Evolutionary conservation across 2,329 filamentous ascomycete genomes (phyloP).

Genomic region (Byssochlamys sp.): DNA sequence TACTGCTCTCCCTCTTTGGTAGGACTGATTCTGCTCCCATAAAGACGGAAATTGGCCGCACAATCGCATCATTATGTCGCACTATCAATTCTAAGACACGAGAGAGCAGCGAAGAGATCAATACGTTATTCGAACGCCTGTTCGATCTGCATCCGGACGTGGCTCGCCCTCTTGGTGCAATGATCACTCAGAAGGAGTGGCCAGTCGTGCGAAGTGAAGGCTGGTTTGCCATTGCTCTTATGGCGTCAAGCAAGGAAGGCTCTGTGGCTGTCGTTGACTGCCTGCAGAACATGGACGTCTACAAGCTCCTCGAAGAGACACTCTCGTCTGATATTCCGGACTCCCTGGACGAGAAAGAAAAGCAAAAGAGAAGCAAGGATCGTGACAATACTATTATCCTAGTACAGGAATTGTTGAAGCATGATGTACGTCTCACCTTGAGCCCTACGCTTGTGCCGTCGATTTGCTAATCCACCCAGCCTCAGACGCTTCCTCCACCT

Average conservation of each 20-base stretch:
- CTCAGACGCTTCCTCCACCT: slow-evolving; percentile 17
- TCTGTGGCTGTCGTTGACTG: slow-evolving; percentile 24
- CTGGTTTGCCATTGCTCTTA: slow-evolving; percentile 41
- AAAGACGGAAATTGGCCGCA: slow-evolving; percentile 40
- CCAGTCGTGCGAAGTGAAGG: slow-evolving; percentile 41
- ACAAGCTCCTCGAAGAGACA: slow-evolving; percentile 23
- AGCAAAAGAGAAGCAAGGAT: slow-evolving; percentile 25
- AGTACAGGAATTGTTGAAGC: slow-evolving; percentile 29
- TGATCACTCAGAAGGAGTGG: slow-evolving; percentile 39
- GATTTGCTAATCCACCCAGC: slow-evolving; percentile 10
- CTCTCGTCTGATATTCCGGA: slow-evolving; percentile 14
- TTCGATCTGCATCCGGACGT: slow-evolving; percentile 28
- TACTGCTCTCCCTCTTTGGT: slow-evolving; percentile 33
- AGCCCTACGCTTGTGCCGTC: not conserved
- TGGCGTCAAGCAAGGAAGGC: slow-evolving; percentile 29
- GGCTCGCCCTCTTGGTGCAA: slow-evolving; percentile 32
- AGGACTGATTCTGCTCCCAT: slow-evolving; percentile 36
- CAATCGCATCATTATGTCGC: slow-evolving; percentile 36
- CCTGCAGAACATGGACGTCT: slow-evolving; percentile 26
- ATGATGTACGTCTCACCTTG: slow-evolving; percentile 23
- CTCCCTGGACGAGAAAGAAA: slow-evolving; percentile 14
- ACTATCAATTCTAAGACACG: slow-evolving; percentile 23
- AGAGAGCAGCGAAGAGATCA: slow-evolving; percentile 13
- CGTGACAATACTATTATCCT: slow-evolving; percentile 33
- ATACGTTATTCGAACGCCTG: slow-evolving; percentile 21